Evolutionary conservation across 352 stramenopile species (phyloP).

Genomic region (Pythium phragmiticola): DNA sequence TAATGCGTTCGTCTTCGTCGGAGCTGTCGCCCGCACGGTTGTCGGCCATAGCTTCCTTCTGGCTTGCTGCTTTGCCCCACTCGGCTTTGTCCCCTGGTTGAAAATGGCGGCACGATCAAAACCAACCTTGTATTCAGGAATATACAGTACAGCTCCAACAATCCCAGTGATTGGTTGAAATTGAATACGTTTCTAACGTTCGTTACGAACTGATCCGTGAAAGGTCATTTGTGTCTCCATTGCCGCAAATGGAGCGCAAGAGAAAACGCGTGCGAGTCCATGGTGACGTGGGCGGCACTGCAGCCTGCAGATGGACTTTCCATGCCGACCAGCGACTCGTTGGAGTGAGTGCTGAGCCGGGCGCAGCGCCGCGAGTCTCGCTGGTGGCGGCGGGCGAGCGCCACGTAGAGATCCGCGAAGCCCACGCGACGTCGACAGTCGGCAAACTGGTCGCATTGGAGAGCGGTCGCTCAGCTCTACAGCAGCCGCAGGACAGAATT

Average conservation of each 20-base stretch:
- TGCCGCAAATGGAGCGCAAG: conserved; percentile 3
- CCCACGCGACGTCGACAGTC: not conserved
- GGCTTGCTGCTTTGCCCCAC: not conserved
- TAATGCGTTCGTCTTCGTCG: conserved; percentile 84
- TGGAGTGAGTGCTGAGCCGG: conserved; percentile 10
- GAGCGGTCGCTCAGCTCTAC: conserved; percentile 3
- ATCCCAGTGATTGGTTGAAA: conserved; percentile 3
- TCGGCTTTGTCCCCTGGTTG: conserved; percentile 20
- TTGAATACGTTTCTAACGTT: not conserved
- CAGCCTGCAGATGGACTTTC: conserved; percentile 13
- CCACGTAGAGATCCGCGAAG: conserved; percentile 21
- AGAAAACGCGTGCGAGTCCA: conserved; percentile 5
- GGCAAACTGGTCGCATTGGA: conserved; percentile 23
- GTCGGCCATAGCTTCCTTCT: conserved; percentile 22
- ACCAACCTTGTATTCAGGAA: not conserved
- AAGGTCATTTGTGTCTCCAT: conserved; percentile 16
- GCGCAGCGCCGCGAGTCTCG: not conserved
- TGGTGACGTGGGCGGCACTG: not conserved
- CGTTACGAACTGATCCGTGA: conserved; percentile 22
- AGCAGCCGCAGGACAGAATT: not conserved
- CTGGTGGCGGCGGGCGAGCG: conserved; percentile 22
- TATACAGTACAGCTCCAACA: not conserved
- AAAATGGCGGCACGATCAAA: conserved; percentile 21
- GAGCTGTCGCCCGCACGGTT: conserved; percentile 62
- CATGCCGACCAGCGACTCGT: conserved; percentile 22